phyloP scores from a whole-genome alignment of 495 filamentous ascomycete genomes.

The Tuber indicum region DNA sequence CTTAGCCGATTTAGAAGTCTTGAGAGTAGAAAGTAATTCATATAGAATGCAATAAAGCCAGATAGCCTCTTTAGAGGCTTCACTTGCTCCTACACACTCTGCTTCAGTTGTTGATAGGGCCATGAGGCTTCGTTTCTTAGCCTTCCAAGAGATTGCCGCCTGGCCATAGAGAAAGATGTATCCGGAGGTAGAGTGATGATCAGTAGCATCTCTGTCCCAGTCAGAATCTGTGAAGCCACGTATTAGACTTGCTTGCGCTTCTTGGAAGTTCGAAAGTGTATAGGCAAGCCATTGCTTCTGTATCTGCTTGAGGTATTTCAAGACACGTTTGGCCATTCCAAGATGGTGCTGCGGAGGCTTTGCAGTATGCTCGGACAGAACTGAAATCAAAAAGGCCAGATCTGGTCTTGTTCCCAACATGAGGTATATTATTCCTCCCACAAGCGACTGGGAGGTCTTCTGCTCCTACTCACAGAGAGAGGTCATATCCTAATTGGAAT shows the following conservation, averaged over 20 bases:
- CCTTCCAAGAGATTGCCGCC: not conserved
- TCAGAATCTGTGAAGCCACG: slow-evolving; percentile 3
- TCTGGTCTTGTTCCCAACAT: slow-evolving; percentile 5
- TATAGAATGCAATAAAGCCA: not conserved
- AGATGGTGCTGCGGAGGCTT: not conserved
- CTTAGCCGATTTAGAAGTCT: no score
- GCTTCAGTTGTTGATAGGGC: no score
- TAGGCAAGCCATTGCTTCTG: not conserved
- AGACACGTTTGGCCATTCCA: slow-evolving; percentile 15
- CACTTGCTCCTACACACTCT: not conserved
- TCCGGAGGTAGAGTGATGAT: not conserved
- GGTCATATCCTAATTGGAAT: no score
- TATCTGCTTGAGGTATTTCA: slow-evolving; percentile 23
- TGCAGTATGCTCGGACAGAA: not conserved
- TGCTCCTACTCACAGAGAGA: no score
- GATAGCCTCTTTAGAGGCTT: not conserved
- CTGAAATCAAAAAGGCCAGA: not conserved
- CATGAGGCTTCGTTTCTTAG: no score
- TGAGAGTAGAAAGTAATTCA: no score
- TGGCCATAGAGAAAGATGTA: not conserved
- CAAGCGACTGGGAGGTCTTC: no score
- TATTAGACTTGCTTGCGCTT: no score
- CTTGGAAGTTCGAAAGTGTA: no score
- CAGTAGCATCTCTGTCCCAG: not conserved
- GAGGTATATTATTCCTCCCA: slow-evolving; percentile 1